Evolutionary conservation across 441 rosid species (phyloP), one percentile per base, ranked within the genome.

Genomic region (Populus hybrid): DNA sequence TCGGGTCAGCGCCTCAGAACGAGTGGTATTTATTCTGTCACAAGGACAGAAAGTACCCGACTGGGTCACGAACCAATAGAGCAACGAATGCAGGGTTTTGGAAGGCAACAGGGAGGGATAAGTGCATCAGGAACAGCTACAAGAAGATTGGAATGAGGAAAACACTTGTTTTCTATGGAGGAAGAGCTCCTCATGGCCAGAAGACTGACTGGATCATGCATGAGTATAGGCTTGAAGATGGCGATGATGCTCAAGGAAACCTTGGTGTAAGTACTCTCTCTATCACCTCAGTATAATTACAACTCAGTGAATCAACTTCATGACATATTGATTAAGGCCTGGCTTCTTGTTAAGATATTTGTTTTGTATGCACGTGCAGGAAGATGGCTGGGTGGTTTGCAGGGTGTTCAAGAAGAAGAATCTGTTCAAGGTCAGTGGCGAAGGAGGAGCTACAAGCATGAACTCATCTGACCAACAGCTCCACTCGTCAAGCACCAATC

Each of bases 181-280:
- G 99, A 28, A 89, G 98, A 85, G 98, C 99, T 71, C 99, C 99
- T 23, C 98, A 92, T 64, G 99, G 99, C 64, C 97, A 90, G 65
- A 95, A 93, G 82, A 89, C 98, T 71, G 99, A 95, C 71, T 95
- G 99, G 99, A 95, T 95, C 79, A 95, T 95, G 99, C 98, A 95
- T 40, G 99, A 95, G 80, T 95, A 95, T 64, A 92, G 99, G 0
- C 95, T 93, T 26, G 99, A 95, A 83, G 97, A 95, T 10, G 81
- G 82, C 5, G 97, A 91, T 38, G 94, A 95, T 82, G 71, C 85
- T 72, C 89, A 89, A 67, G 82, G 67, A 35, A 90, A 82, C 81
- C 63, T 80, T 24, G 67, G 69, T 80, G 99, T 94, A 81, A 73
- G 97, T 28, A 28, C 30, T 73, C 20, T 16, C 23, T 34, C 46